Conservation (phyloP, 345 rosid species). For the Lepidium didymum region DNA sequence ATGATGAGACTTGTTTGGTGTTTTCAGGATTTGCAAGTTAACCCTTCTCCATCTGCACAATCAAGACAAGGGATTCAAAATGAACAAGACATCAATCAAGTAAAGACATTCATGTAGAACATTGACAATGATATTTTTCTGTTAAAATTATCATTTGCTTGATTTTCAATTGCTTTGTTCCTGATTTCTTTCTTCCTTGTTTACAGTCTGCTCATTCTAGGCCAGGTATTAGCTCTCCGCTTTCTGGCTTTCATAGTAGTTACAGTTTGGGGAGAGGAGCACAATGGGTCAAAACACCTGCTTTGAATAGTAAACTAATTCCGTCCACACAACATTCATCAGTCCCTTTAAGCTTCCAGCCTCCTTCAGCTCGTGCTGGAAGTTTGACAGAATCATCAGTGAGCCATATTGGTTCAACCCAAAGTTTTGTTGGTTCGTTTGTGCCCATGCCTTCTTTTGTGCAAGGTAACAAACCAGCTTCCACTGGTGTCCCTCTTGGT, state of each 20-base stretch:
- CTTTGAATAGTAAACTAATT: slow-evolving; percentile 15
- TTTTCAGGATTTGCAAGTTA: slow-evolving; percentile 84
- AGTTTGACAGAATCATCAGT: slow-evolving; percentile 8
- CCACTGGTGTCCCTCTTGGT: slow-evolving; percentile 13
- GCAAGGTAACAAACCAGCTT: slow-evolving; percentile 16
- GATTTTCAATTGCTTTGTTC: neutral
- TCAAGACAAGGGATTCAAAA: slow-evolving; percentile 25
- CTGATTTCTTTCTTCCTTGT: neutral
- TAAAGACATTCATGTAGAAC: neutral
- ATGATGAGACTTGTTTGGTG: neutral
- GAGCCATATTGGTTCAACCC: slow-evolving; percentile 10
- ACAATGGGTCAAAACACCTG: slow-evolving; percentile 21
- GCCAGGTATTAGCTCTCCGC: slow-evolving; percentile 9
- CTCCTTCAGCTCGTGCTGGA: slow-evolving; percentile 8
- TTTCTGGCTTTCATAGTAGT: slow-evolving; percentile 12
- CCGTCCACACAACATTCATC: neutral
- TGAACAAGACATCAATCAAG: slow-evolving; percentile 11
- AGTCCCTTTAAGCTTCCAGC: slow-evolving; percentile 16
- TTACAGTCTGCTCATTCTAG: slow-evolving; percentile 8
- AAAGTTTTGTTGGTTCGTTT: neutral
- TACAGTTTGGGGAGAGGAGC: slow-evolving; percentile 23
- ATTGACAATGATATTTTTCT: neutral
- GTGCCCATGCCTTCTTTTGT: slow-evolving; percentile 23
- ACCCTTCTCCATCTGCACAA: slow-evolving; percentile 65
- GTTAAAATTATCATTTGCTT: neutral